A percentile compares a stretch with the other conserved stretches of the same genome.
These are phyloP conservation scores for Penicillium sp. DNA, from an alignment of 2,329 filamentous ascomycete species.

Conservation along the genomic window DNA sequence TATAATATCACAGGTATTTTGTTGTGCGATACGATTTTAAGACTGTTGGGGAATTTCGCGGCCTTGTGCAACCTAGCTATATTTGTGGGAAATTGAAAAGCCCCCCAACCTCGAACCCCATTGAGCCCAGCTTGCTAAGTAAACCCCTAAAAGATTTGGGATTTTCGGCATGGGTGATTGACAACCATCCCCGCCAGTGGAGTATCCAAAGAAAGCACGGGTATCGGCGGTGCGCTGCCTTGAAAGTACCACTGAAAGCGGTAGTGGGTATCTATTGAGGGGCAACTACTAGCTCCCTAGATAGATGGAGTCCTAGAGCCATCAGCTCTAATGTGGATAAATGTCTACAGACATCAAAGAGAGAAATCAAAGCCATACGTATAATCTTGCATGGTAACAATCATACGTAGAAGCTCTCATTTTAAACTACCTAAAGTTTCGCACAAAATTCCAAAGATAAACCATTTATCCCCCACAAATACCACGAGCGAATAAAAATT, in stretches of 20 bases:
- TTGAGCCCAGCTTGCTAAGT: too few species aligned
- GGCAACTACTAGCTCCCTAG: neutral
- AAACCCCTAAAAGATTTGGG: too few species aligned
- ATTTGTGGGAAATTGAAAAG: too few species aligned
- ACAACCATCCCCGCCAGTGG: neutral
- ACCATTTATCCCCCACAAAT: neutral
- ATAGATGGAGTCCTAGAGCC: neutral
- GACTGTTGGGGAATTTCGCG: too few species aligned
- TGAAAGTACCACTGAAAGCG: neutral
- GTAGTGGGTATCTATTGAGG: neutral
- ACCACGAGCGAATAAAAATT: neutral
- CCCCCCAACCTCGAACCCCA: too few species aligned
- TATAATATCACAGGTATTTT: constrained; percentile 32
- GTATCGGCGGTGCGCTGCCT: neutral
- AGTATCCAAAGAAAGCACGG: neutral
- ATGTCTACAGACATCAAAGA: neutral
- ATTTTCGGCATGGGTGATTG: neutral
- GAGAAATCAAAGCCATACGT: neutral
- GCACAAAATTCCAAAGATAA: neutral
- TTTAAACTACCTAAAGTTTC: neutral
- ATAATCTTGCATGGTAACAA: neutral
- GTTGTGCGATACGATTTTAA: neutral
- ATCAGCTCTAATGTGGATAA: neutral
- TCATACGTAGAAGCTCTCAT: neutral
- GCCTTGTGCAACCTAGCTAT: too few species aligned